Conservation (phyloP, 2,329 filamentous ascomycete species). For the Pseudohalonectria lignicola region DNA sequence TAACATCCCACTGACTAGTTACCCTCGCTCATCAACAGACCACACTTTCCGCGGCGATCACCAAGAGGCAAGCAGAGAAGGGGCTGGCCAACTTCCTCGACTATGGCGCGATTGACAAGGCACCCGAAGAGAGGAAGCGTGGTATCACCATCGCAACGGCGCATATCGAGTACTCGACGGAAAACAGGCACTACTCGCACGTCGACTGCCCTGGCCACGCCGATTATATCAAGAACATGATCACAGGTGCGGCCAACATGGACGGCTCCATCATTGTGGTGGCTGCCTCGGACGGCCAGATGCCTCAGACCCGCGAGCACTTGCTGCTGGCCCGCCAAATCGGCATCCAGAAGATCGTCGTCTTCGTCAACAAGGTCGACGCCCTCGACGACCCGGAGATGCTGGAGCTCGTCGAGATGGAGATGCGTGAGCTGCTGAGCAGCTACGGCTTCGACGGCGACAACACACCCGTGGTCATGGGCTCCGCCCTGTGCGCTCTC, state of each 20-base stretch:
- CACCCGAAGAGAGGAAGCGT: slow-evolving; percentile 97
- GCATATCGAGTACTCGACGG: slow-evolving; percentile 97
- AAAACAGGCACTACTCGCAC: slow-evolving; percentile 93
- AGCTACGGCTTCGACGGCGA: slow-evolving; percentile 97
- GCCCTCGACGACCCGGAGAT: slow-evolving; percentile 96
- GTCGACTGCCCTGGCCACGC: slow-evolving; percentile 99
- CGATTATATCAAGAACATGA: slow-evolving; percentile 99
- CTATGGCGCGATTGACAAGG: slow-evolving; percentile 97
- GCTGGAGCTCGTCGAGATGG: slow-evolving; percentile 99
- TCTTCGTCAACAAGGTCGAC: slow-evolving; percentile 99
- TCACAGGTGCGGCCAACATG: slow-evolving; percentile 98
- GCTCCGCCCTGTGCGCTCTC: slow-evolving; percentile 89
- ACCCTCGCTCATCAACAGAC: slow-evolving; percentile 46
- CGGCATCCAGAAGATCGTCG: slow-evolving; percentile 94
- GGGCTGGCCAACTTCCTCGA: slow-evolving; percentile 91
- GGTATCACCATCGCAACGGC: slow-evolving; percentile 99
- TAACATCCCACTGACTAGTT: slow-evolving; percentile 7
- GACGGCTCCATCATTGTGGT: slow-evolving; percentile 98
- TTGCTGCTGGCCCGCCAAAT: slow-evolving; percentile 95
- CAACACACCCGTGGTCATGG: slow-evolving; percentile 93
- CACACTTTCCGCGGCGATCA: slow-evolving; percentile 96
- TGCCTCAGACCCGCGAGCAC: slow-evolving; percentile 99
- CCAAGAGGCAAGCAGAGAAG: slow-evolving; percentile 93
- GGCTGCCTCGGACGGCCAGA: slow-evolving; percentile 95
- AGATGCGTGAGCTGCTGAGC: slow-evolving; percentile 93